Evolutionary conservation across 192 early-diverging fungal genomes (phyloP), one percentile per base, ranked within the genome.

Genomic region (Coemansia biformis): DNA sequence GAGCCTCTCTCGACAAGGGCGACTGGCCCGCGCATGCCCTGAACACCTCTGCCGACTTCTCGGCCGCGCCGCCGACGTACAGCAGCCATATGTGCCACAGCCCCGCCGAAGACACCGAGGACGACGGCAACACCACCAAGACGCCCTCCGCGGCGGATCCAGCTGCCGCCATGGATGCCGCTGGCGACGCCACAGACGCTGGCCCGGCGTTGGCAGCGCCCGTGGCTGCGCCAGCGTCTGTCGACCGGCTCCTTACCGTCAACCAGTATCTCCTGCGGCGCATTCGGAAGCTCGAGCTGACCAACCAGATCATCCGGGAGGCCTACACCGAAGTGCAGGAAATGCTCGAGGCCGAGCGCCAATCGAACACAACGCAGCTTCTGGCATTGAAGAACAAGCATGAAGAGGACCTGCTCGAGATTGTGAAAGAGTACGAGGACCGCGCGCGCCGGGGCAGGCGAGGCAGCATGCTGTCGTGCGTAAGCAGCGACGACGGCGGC

Each of bases 201-300:
- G 60, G 59, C 32, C 34, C 26, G 33, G 48, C 14, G 5, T n/a
- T n/a, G n/a, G 24, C 51, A 16, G 34, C 39, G n/a, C 19, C 45
- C 14, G 49, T 53, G 12, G 46, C 18, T 3, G 29, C 53, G 15
- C n/a, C 29, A 11, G 21, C 44, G 7, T 51, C 49, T 1, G 29
- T 37, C 0, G 49, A 51, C 13, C 51, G 44, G 22, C 48, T 59
- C 10, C 42, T 59, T 6, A 29, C 43, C 11, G 46, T 48, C 21
- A 74, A 66, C 44, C 46, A 57, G 30, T 55, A 66, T 21, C 37
- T 74, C 30, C 38, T 63, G 51, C 63, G 70, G 28, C 58, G 70
- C 17, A 58, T 74, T 24, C 70, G 70, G 43, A 74, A 74, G 38
- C 70, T 74, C 8, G 70, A 74, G 64, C 51, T 74, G 37, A 63